Evolutionary conservation across 2,329 filamentous ascomycete genomes (phyloP), one percentile per base, ranked within the genome.

Genomic region (Penicillium rolfsii): DNA sequence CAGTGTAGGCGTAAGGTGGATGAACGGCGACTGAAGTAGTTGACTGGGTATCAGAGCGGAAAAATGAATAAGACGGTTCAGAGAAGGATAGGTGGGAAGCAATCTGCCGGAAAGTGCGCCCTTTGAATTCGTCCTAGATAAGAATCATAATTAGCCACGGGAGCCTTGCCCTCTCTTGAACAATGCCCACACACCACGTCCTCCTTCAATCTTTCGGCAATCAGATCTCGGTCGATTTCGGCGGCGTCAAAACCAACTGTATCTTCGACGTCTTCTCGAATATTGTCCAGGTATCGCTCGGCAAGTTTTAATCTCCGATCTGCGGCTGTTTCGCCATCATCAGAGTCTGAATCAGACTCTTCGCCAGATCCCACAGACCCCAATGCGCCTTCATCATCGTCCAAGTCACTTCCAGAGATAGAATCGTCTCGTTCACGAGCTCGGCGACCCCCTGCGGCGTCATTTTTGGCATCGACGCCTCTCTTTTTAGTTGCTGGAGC

Each of bases 281-380:
- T 88, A 74, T 96, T 97, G 57, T 97, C 90, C 57, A 99, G 85
- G 76, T 99, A 98, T 71, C 91, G 88, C 79, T 98, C 92, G 33
- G 95, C 95, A 30, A 99, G 84, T 66, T 91, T 87, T 71, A 97
- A 79, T 69, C 95, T 85, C 76, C 91, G 89, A 74, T 97, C 93
- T 38, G 92, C 93, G 1, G 90, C 93, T 24, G 95, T 98, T 81
- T 98, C 94, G 65, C 86, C 79, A 28, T 80, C 87, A 64, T 92
- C 91, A 63, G 87, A 87, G n/a, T 89, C 90, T 1, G 89, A 91
- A 36, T 83, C 84, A 28, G 85, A 86, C 12, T 78, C 81, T 56
- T 79, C 78, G 14, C 72, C 79, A 1, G 78, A 79, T 40, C 80
- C 77, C 26, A 74, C 80, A 30, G 81, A 83, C 19, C 83, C 83